These are phyloP conservation scores for Lactifluus rugatus DNA, from an alignment of 768 basidiomycete species.

Conservation along the genomic window DNA sequence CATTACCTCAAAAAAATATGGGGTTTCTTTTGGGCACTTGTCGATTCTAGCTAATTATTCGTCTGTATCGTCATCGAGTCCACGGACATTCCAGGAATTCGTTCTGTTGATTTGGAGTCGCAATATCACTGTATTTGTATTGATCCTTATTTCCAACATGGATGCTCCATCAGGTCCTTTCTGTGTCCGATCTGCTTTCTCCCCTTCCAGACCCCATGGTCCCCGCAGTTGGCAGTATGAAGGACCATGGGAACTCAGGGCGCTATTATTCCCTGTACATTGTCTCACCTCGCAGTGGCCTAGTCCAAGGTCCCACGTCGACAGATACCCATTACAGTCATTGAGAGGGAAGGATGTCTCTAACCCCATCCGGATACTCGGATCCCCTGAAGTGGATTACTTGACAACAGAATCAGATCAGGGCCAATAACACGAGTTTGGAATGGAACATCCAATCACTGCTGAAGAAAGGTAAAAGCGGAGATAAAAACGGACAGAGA, in stretches of 20 bases:
- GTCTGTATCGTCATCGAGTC: neutral
- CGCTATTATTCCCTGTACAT: neutral
- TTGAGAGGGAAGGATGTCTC: neutral
- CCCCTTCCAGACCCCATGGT: neutral
- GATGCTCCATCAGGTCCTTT: neutral
- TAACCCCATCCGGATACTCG: neutral
- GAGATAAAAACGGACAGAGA: neutral
- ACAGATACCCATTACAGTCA: neutral
- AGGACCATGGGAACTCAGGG: neutral
- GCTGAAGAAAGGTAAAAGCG: neutral
- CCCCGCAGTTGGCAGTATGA: neutral
- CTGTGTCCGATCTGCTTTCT: neutral
- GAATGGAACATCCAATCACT: neutral
- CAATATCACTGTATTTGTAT: conserved; percentile 17
- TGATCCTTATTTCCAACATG: neutral
- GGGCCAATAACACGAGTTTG: neutral
- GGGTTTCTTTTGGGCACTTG: neutral
- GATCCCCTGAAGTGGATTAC: neutral
- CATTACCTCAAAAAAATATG: neutral
- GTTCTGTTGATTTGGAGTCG: neutral
- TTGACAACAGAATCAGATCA: conserved; percentile 2
- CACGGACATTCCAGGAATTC: neutral
- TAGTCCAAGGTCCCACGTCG: neutral
- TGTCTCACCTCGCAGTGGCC: neutral
- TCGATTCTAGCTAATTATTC: neutral